A percentile compares a stretch with the other conserved stretches of the same genome.
Evolutionary conservation across 2,329 filamentous ascomycete species (phyloP).

Genomic region (Trichothecium sympodiale): DNA sequence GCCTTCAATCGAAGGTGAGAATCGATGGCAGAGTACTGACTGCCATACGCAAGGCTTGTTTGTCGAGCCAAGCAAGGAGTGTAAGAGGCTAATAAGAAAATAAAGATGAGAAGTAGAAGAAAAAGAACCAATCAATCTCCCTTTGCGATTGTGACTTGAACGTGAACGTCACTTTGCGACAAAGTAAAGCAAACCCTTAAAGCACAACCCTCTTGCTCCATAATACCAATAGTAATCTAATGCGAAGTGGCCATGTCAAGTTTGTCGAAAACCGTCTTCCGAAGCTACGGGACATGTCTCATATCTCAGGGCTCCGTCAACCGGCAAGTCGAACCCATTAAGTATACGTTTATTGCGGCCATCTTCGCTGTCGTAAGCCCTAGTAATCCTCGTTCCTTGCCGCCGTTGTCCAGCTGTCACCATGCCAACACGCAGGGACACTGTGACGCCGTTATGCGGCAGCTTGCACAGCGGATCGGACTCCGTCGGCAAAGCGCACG

Average conservation of each 20-base stretch:
- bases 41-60: not conserved
- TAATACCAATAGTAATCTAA: too few relatives aligned
- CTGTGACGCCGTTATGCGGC: slow-evolving; percentile 21
- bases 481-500: slow-evolving; percentile 30
- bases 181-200: too few relatives aligned
- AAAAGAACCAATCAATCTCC: not conserved
- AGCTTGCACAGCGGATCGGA: slow-evolving; percentile 23
- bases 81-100: not conserved
- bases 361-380: too few relatives aligned
- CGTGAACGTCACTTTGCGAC: too few relatives aligned
- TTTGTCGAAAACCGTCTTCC: not conserved
- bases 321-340: too few relatives aligned
- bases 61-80: not conserved
- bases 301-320: too few relatives aligned
- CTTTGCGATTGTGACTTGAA: too few relatives aligned
- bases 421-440: not conserved
- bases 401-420: not conserved
- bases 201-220: too few relatives aligned
- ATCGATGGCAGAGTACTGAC: too few relatives aligned
- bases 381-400: not conserved
- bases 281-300: too few relatives aligned
- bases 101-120: not conserved
- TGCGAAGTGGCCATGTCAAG: not conserved
- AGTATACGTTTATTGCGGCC: too few relatives aligned
- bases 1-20: too few relatives aligned